phyloP scores from a whole-genome alignment of 331 rosid genomes.

The Saraca asoca region DNA sequence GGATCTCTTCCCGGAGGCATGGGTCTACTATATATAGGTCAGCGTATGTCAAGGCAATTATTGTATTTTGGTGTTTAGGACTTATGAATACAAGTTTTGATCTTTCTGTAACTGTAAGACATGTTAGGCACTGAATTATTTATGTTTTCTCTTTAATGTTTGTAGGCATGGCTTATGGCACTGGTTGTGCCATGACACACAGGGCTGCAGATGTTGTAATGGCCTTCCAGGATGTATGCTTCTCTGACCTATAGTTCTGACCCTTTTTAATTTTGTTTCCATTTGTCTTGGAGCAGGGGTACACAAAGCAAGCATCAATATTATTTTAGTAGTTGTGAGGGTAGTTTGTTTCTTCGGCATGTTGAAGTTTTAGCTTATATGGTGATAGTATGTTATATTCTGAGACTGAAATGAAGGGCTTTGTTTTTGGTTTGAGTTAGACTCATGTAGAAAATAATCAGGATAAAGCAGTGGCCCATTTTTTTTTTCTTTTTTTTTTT shows the following conservation, averaged over 20 bases:
- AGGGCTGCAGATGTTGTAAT: slow-evolving; percentile 78
- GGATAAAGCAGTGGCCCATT: no score
- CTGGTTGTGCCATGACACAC: slow-evolving; percentile 82
- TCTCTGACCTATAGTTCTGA: not conserved
- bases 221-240: slow-evolving; percentile 82
- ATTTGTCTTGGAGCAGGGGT: no score
- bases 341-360: no score
- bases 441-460: no score
- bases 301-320: no score
- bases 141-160: not conserved
- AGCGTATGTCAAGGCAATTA: slow-evolving; percentile 48
- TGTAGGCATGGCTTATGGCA: slow-evolving; percentile 80
- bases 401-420: no score
- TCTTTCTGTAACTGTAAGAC: not conserved
- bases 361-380: no score
- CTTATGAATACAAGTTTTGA: not conserved
- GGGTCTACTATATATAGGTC: slow-evolving; percentile 82
- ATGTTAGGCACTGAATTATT: not conserved
- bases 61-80: not conserved
- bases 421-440: no score
- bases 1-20: slow-evolving; percentile 70
- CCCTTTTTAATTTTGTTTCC: not conserved
- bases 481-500: no score
- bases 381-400: no score
- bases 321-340: no score